These are phyloP conservation scores for Penicillium sp. DNA, from an alignment of 2,329 filamentous ascomycete genomes.

Conservation along the genomic window DNA sequence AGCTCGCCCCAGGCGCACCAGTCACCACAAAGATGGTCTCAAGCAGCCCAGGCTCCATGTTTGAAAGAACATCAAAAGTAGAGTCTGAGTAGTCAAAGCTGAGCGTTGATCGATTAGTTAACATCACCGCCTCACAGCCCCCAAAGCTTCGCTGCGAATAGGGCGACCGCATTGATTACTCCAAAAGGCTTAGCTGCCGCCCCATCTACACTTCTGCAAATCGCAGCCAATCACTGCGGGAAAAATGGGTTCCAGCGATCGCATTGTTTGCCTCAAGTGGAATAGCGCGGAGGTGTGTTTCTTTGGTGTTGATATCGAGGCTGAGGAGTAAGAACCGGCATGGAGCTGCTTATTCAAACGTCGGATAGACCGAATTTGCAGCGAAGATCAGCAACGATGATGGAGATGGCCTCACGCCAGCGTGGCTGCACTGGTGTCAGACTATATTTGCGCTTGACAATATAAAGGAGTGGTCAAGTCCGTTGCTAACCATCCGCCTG, in stretches of 20 bases:
- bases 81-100: background rate
- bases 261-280: conserved; percentile 4
- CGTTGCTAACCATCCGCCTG: background rate
- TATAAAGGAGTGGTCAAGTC: background rate
- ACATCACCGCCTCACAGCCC: background rate
- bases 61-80: background rate
- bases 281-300: background rate
- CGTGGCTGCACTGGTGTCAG: background rate
- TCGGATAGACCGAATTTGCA: background rate
- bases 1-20: background rate
- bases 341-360: background rate
- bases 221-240: background rate
- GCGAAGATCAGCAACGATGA: background rate
- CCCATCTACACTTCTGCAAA: background rate
- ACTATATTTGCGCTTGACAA: too few species aligned
- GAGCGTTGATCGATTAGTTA: background rate
- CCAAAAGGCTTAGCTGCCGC: conserved; percentile 10
- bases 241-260: background rate
- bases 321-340: background rate
- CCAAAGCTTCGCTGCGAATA: background rate
- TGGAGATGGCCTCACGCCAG: background rate
- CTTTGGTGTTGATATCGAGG: background rate
- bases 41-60: background rate
- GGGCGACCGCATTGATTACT: conserved; percentile 3
- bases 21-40: background rate